Conservation (phyloP, 2,329 filamentous ascomycete genomes). For the Fusarium bulbicola region DNA sequence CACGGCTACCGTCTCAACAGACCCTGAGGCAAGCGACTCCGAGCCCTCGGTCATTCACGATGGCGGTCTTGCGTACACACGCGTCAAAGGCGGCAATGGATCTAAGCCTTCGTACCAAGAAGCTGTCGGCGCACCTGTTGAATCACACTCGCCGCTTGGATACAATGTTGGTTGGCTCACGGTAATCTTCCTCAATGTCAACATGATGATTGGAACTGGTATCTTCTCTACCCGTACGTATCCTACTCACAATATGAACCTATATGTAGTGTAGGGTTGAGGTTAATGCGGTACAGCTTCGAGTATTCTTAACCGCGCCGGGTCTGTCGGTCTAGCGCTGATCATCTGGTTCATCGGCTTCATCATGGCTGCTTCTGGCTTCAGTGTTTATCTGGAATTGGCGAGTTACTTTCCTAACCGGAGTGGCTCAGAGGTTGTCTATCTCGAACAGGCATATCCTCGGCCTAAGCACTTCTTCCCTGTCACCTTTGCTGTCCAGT, state of each 20-base stretch:
- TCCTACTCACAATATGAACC: rapidly evolving
- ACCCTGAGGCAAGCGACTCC: conserved; percentile 23
- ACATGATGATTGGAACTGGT: conserved; percentile 70
- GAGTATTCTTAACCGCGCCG: conserved; percentile 65
- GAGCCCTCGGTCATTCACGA: conserved; percentile 31
- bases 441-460: conserved; percentile 74
- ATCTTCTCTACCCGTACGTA: conserved; percentile 71
- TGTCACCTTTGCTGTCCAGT: conserved; percentile 70
- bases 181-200: conserved; percentile 68
- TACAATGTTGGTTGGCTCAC: conserved; percentile 66
- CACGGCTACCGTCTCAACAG: neutral
- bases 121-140: conserved; percentile 69
- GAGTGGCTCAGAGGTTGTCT: conserved; percentile 72
- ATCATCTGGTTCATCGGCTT: conserved; percentile 73
- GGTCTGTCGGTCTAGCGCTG: conserved; percentile 69
- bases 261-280: rapidly evolving
- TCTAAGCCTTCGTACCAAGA: conserved; percentile 65
- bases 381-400: conserved; percentile 70
- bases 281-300: neutral
- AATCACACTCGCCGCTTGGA: conserved; percentile 65
- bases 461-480: conserved; percentile 72
- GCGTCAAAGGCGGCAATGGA: conserved; percentile 56
- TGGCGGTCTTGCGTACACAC: conserved; percentile 31
- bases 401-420: conserved; percentile 73
- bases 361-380: conserved; percentile 63